Percentiles rank a stretch among this genome's conserved stretches.
Evolutionary conservation across 1,284 basidiomycete species (phyloP).

Genomic region (Leccinum cinnamomeum): DNA sequence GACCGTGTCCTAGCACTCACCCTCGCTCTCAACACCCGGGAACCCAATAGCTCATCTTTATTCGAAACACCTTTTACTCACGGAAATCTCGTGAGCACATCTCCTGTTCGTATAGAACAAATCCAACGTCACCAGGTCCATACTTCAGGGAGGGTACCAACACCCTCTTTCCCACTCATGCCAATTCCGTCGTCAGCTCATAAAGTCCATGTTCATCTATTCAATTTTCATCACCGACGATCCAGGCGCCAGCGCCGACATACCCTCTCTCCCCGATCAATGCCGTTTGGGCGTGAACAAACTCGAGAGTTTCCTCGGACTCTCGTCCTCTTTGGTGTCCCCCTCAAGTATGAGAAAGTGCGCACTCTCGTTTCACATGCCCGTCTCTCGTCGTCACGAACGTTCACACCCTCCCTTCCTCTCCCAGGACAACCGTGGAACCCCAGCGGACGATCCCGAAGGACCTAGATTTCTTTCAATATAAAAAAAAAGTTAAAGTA

Average conservation of each 20-base stretch:
- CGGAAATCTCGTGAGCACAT: slow-evolving; percentile 31
- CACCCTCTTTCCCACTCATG: slow-evolving; percentile 85
- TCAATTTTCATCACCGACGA: slow-evolving; percentile 97
- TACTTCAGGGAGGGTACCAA: slow-evolving; percentile 91
- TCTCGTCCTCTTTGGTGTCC: slow-evolving; percentile 94
- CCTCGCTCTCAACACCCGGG: no score
- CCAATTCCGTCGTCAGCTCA: slow-evolving; percentile 75
- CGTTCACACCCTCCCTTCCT: background rate
- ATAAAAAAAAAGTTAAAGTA: no score
- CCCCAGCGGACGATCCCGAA: slow-evolving; percentile 84
- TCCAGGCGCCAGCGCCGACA: slow-evolving; percentile 76
- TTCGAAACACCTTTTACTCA: slow-evolving; percentile 7
- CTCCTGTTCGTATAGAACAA: background rate
- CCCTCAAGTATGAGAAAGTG: slow-evolving; percentile 82
- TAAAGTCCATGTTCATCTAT: slow-evolving; percentile 95
- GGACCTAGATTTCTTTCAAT: slow-evolving; percentile 54
- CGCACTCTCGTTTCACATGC: slow-evolving; percentile 13
- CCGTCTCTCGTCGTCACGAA: background rate
- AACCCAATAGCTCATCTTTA: no score
- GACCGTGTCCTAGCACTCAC: no score
- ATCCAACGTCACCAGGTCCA: slow-evolving; percentile 48
- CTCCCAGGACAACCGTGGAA: slow-evolving; percentile 75
- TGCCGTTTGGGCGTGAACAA: slow-evolving; percentile 93
- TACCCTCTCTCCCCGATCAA: slow-evolving; percentile 81
- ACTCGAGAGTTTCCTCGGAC: slow-evolving; percentile 85